These are phyloP conservation scores for Sutorius eximius DNA, from an alignment of 1,284 basidiomycete species.

Conservation along the genomic window DNA sequence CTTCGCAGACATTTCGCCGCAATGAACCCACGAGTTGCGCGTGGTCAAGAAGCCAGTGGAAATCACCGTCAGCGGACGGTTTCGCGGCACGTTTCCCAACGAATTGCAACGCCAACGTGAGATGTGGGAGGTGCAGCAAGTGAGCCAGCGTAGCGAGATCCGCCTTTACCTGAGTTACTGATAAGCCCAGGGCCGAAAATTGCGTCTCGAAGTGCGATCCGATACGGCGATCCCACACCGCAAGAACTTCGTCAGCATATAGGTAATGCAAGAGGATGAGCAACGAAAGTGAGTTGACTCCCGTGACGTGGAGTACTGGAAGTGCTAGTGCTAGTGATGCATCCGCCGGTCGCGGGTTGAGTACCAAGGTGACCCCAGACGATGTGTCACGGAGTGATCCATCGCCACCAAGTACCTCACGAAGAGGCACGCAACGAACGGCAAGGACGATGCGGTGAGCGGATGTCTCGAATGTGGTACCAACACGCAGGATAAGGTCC, in stretches of 20 bases:
- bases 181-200: conserved; percentile 43
- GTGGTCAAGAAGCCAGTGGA: conserved; percentile 46
- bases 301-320: conserved; percentile 42
- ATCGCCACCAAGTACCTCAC: conserved; percentile 42
- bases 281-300: conserved; percentile 64
- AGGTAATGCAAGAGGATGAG: conserved; percentile 84
- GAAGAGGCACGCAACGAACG: conserved; percentile 56
- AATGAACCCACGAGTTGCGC: conserved; percentile 25
- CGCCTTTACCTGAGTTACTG: conserved; percentile 52
- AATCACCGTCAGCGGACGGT: conserved; percentile 49
- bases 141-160: conserved; percentile 60
- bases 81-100: conserved; percentile 49
- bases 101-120: conserved; percentile 55
- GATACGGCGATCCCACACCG: conserved; percentile 85
- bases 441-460: conserved; percentile 69
- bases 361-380: conserved; percentile 36
- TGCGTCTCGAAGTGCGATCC: conserved; percentile 46
- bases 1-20: conserved; percentile 9
- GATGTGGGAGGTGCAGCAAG: conserved; percentile 53
- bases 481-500: conserved; percentile 56
- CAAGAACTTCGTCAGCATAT: conserved; percentile 83
- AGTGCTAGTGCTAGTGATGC: conserved; percentile 7
- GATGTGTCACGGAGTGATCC: conserved; percentile 32
- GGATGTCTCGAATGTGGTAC: conserved; percentile 49
- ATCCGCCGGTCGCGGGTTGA: conserved; percentile 7